Evolutionary conservation across 2,329 filamentous ascomycete genomes (phyloP).

Genomic region (Ceratocystis colombiana): DNA sequence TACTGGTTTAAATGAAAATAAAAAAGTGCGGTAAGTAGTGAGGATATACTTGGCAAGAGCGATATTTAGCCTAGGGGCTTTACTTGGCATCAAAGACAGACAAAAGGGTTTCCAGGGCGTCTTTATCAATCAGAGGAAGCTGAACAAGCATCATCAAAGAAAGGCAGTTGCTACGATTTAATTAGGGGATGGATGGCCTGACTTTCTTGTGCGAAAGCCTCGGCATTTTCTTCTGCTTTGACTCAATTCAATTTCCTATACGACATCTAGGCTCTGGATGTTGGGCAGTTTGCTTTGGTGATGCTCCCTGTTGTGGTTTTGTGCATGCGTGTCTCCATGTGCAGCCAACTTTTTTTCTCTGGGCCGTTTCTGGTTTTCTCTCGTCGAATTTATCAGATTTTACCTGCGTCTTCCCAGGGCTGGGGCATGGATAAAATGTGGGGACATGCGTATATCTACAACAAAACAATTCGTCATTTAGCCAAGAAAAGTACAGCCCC

Average conservation of each 20-base stretch:
- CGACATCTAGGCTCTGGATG: neutral
- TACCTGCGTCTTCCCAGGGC: neutral
- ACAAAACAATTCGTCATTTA: neutral
- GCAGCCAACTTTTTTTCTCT: neutral
- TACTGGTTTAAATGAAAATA: neutral
- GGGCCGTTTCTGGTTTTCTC: neutral
- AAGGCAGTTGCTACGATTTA: neutral
- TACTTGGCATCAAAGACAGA: neutral
- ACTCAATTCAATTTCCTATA: neutral
- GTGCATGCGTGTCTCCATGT: neutral
- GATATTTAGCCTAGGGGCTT: neutral
- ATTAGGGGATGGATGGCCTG: conserved; percentile 2
- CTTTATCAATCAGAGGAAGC: conserved; percentile 15
- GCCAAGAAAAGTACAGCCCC: neutral
- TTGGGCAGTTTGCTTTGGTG: neutral
- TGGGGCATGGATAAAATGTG: neutral
- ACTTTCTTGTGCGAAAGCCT: neutral
- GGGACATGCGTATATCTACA: neutral
- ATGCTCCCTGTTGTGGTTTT: neutral
- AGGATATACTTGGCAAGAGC: neutral
- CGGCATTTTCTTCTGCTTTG: neutral
- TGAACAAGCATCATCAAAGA: neutral
- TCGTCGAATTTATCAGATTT: conserved; percentile 6
- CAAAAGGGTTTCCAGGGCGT: neutral
- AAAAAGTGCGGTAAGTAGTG: neutral